A percentile compares a stretch with the other conserved stretches of the same genome.
Conservation (phyloP, 139 green algal species). For the Zygnema circumcarinatum region DNA sequence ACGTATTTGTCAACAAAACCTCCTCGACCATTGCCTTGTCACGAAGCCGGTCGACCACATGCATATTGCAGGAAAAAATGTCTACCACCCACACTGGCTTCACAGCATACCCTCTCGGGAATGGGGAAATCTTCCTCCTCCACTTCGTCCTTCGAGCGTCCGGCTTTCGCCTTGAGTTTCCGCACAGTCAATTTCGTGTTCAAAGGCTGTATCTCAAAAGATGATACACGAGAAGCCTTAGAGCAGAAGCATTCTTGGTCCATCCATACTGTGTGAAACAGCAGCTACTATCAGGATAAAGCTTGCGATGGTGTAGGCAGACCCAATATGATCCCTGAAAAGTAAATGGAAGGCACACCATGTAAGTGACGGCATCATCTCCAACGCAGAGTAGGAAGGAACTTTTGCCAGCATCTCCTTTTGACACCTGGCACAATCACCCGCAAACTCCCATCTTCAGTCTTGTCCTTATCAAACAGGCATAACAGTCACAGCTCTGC, state of each 20-base stretch:
- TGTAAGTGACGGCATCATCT: conserved; percentile 17
- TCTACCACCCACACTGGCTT: neutral
- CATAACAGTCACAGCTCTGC: no score
- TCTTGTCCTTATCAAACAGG: no score
- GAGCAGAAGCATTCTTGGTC: no score
- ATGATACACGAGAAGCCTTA: no score
- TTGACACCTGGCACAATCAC: neutral
- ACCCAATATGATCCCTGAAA: no score
- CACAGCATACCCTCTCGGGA: conserved; percentile 19
- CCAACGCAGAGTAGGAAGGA: conserved; percentile 19
- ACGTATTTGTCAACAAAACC: neutral
- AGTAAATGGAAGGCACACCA: no score
- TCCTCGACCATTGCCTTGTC: neutral
- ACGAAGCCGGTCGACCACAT: neutral
- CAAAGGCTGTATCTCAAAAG: conserved; percentile 2
- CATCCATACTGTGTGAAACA: no score
- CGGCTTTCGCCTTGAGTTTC: conserved; percentile 33
- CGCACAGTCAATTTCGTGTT: conserved; percentile 20
- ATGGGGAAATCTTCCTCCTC: conserved; percentile 18
- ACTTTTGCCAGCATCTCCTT: conserved; percentile 15
- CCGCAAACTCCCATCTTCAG: neutral
- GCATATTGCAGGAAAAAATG: neutral
- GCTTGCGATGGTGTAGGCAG: no score
- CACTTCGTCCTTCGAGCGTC: conserved; percentile 24
- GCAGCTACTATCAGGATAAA: no score